These are phyloP conservation scores for Saturnispora gosingensis DNA, from an alignment of 805 yeast species.

Conservation along the genomic window DNA sequence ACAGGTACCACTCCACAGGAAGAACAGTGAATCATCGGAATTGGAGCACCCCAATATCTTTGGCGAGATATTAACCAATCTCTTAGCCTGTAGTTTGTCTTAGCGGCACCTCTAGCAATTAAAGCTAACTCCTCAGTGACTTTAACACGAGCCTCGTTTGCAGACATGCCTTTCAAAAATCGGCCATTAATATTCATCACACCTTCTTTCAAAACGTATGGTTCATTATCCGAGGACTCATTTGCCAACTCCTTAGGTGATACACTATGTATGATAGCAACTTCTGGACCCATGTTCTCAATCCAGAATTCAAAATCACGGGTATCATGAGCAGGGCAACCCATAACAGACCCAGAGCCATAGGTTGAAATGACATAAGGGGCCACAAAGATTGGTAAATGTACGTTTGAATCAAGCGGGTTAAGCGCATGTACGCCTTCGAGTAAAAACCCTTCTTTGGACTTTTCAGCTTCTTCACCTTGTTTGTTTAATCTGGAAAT, in stretches of 20 bases:
- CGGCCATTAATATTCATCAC: constrained; percentile 39
- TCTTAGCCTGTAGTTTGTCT: constrained; percentile 56
- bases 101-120: constrained; percentile 33
- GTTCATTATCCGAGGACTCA: constrained; percentile 14
- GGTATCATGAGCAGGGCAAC: constrained; percentile 89
- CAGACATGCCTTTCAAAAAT: constrained; percentile 39
- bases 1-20: constrained; percentile 88
- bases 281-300: constrained; percentile 40
- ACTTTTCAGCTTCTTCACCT: constrained; percentile 30
- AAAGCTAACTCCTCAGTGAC: constrained; percentile 36
- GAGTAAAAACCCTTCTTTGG: constrained; percentile 54
- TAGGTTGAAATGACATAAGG: constrained; percentile 81
- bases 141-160: constrained; percentile 40
- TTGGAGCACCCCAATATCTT: constrained; percentile 98
- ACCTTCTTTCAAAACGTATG: constrained; percentile 37
- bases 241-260: constrained; percentile 26
- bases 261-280: constrained; percentile 34
- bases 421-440: constrained; percentile 36
- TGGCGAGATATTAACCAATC: constrained; percentile 96
- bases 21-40: constrained; percentile 85
- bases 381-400: constrained; percentile 75
- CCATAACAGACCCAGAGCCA: constrained; percentile 96
- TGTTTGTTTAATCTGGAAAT: constrained; percentile 30
- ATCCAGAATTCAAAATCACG: constrained; percentile 81
- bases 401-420: constrained; percentile 44